Conservation (phyloP, 176 grass and related monocot genomes). For the Echinochloa phyllopogon region DNA sequence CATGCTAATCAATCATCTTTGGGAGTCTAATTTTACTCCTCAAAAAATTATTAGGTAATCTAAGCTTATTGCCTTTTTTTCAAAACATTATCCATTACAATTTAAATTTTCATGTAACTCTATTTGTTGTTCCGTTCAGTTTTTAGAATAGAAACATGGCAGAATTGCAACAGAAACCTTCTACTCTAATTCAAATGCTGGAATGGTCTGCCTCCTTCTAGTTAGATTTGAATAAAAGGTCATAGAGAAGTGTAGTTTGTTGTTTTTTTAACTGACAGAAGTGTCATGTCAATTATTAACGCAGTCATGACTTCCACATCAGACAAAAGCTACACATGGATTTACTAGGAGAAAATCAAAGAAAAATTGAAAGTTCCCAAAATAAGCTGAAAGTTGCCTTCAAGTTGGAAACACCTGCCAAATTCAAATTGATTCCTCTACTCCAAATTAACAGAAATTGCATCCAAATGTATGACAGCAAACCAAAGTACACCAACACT, state of each 20-base stretch:
- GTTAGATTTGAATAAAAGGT: neutral
- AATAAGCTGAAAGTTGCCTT: neutral
- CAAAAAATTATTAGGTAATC: slow-evolving; percentile 81
- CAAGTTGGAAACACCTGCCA: neutral
- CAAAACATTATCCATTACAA: neutral
- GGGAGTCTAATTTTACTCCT: slow-evolving; percentile 97
- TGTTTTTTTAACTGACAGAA: neutral
- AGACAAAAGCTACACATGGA: neutral
- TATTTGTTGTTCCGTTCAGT: slow-evolving; percentile 9
- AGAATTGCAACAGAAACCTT: neutral
- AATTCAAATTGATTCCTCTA: neutral
- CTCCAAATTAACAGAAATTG: neutral
- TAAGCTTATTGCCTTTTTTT: slow-evolving; percentile 16
- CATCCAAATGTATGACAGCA: neutral
- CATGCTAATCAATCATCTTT: slow-evolving; percentile 85
- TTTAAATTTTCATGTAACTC: neutral
- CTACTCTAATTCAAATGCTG: neutral
- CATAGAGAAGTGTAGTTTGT: neutral
- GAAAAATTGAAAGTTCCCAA: neutral
- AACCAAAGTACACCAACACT: neutral
- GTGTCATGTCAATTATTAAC: neutral
- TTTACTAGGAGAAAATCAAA: neutral
- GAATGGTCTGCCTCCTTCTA: neutral
- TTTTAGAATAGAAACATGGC: neutral
- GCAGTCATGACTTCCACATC: neutral